Base-by-base conservation (phyloP, 805 yeast species). In the Yarrowia deformans region DNA sequence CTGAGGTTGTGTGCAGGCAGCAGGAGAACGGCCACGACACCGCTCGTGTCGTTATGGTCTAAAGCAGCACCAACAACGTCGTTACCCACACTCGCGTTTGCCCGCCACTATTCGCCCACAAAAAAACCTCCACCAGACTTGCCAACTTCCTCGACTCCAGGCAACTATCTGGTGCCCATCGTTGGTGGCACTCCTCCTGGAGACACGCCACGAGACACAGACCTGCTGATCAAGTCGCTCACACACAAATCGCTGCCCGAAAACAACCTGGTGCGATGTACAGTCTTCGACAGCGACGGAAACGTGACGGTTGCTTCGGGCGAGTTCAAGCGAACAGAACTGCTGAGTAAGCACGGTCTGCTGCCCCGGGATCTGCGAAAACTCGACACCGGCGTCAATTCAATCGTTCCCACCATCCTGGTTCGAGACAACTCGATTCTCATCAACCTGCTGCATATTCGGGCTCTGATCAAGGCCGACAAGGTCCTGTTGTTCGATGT, bases 331-430 rank as follows among this genome's bases (percentile, higher is more conserved):
- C 86, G 91, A 75, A 84, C 90, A 66, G 88, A 87, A 68, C 84
- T 94, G 70, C 82, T 94, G 10, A 82, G 87, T 40, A 87, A 88
- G 72, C 91, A 93, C 76, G 91, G 91, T 13, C 78, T 94, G 34
- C 86, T 90, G 70, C 97, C 98, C 0, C 82, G 99, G 77, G 99
- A 94, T 77, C 81, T 94, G 72, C 82, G 99, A 23, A 94, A 93
- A 75, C 88, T 94, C 67, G 98, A 94, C 61, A 85, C 90, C 69
- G 88, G 90, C 42, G 83, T 88, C 34, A 83, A 89, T 68, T 97
- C 92, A 77, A 91, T 94, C 23, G 93, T 93, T 3, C 99, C 99
- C 0, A 87, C 92, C 19, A 89, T 95, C 56, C 88, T 93, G 70
- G 92, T 93, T 29, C 84, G 98, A 70, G 83, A 85, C 34, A 85